Evolutionary conservation across 176 grass and related monocot species (phyloP).

Genomic region (Canna indica): DNA sequence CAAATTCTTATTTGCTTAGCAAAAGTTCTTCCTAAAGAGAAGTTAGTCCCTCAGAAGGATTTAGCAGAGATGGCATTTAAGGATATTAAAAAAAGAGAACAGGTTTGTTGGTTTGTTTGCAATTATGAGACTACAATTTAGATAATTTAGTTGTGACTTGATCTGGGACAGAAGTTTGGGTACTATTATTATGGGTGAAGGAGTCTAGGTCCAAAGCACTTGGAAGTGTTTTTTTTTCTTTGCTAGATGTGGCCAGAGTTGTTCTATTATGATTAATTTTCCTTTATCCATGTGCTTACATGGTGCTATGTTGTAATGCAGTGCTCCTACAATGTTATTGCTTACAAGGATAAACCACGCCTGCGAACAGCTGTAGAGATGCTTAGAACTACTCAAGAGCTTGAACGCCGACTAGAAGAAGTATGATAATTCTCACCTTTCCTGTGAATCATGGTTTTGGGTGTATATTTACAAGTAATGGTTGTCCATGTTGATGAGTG

Average conservation of each 20-base stretch:
- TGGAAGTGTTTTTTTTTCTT: background rate
- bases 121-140: background rate
- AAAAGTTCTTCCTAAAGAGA: constrained; percentile 72
- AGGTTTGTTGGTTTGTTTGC: constrained; percentile 51
- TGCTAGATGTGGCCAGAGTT: background rate
- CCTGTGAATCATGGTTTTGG: background rate
- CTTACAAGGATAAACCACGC: constrained; percentile 82
- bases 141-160: background rate
- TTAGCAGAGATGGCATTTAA: constrained; percentile 85
- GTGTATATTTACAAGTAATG: no score
- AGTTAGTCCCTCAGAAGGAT: constrained; percentile 92
- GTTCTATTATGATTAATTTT: no score
- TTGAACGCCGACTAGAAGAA: constrained; percentile 56
- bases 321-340: constrained; percentile 74
- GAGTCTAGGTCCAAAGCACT: background rate
- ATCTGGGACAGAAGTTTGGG: background rate
- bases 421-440: constrained; percentile 22
- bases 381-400: constrained; percentile 72
- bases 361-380: constrained; percentile 69
- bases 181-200: background rate
- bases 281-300: background rate
- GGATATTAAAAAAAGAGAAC: constrained; percentile 64
- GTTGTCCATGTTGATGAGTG: no score
- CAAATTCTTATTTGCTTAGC: constrained; percentile 79
- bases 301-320: constrained; percentile 32